phyloP scores from a whole-genome alignment of 352 stramenopile genomes.

The Albugo laibachii region DNA sequence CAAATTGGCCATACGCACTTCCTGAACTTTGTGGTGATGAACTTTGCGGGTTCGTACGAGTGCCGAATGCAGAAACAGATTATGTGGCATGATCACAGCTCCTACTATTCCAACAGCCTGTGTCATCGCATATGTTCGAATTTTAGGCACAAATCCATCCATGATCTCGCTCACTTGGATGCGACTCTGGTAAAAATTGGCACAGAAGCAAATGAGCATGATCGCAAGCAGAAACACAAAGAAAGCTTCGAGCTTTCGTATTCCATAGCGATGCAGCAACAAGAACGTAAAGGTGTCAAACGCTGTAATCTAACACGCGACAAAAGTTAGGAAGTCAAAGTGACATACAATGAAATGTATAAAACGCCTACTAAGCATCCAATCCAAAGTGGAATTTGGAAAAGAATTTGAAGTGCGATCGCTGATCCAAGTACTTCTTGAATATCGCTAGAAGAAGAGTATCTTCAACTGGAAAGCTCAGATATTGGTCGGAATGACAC shows the following conservation, averaged over 20 bases:
- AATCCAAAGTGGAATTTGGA: constrained; percentile 76
- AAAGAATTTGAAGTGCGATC: constrained; percentile 83
- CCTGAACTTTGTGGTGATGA: constrained; percentile 27
- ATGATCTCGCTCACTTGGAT: constrained; percentile 43
- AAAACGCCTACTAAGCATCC: constrained; percentile 44
- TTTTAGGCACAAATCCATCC: constrained; percentile 59
- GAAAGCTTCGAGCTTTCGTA: constrained; percentile 85
- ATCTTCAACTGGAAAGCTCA: neutral
- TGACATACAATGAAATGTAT: neutral
- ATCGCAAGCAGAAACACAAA: constrained; percentile 84
- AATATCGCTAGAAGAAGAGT: constrained; percentile 40
- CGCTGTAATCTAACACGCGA: constrained; percentile 25
- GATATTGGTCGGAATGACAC: neutral
- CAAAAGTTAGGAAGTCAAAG: neutral
- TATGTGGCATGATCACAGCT: constrained; percentile 94
- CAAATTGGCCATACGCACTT: constrained; percentile 76
- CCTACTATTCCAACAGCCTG: constrained; percentile 84
- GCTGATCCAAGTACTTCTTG: constrained; percentile 84
- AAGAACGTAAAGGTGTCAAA: constrained; percentile 91
- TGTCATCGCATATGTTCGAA: constrained; percentile 55
- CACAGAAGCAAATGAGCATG: constrained; percentile 88
- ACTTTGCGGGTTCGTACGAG: constrained; percentile 61
- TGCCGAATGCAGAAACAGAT: constrained; percentile 89
- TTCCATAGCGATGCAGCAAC: constrained; percentile 80
- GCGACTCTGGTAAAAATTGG: constrained; percentile 75